Evolutionary conservation across 345 rosid species (phyloP), one percentile per base, ranked within the genome.

Genomic region (Clausena lansium): DNA sequence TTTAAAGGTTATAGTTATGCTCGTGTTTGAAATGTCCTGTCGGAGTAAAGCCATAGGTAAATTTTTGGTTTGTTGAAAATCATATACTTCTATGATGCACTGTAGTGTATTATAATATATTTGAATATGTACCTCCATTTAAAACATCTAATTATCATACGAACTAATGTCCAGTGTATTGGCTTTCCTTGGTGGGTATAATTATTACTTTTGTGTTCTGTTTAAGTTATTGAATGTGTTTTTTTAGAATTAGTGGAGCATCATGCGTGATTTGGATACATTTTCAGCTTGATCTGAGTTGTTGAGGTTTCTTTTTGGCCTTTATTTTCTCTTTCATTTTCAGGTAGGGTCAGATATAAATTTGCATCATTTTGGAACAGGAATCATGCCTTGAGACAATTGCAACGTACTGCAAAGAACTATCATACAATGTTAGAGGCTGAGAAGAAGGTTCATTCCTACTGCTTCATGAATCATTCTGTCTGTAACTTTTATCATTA

Each of bases 291-390:
- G 79, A 76, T 32, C 73, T 70, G 32, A 60, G 30, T 63, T 76
- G 27, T 73, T 41, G 45, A 66, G 61, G 71, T 70, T 61, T 80
- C 59, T 70, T 77, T 74, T 80, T 77, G 70, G 72, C 60, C 70
- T 67, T 71, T 71, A 62, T 84, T 64, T 78, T 81, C 66, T 76
- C 65, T 72, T 24, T 62, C 36, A 41, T 76, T 85, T 87, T 72
- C 99, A 96, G 99, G 98, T 86, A 90, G 98, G 87, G 98, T 94
- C 89, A 91, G 99, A 86, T 96, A 96, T 89, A 96, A 93, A 84
- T 96, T 96, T 88, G 99, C 98, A 69, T 96, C 99, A 55, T 96
- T 96, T 87, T 94, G 99, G 99, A 96, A 96, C 90, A 92, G 98
- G 90, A 94, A 96, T 87, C 97, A 93, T 85, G 87, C 97, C 36